Percentiles rank a stretch among this genome's conserved stretches.
Evolutionary conservation across 345 rosid genomes (phyloP).

Genomic region (Angophora floribunda): DNA sequence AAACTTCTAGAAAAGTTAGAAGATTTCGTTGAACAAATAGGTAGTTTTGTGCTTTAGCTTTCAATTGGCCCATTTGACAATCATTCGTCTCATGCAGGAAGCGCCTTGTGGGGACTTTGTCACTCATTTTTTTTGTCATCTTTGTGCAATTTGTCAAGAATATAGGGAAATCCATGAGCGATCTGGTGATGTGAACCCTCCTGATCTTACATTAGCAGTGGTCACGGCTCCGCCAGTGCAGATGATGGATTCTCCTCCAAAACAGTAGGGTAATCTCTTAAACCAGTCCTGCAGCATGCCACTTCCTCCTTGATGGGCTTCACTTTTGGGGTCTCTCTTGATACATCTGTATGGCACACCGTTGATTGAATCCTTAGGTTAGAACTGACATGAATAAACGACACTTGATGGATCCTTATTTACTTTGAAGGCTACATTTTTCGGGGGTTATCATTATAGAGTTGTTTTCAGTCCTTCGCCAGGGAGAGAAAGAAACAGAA

Average conservation of each 20-base stretch:
- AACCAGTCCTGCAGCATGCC: background rate
- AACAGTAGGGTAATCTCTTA: background rate
- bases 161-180: slow-evolving; percentile 72
- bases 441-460: background rate
- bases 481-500: background rate
- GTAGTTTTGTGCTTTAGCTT: background rate
- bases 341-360: background rate
- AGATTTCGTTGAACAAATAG: background rate
- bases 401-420: background rate
- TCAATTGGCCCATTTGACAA: background rate
- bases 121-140: slow-evolving; percentile 81
- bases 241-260: slow-evolving; percentile 40
- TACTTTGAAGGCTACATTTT: background rate
- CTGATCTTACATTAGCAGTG: slow-evolving; percentile 29
- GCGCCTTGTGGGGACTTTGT: slow-evolving; percentile 78
- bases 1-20: background rate
- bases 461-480: background rate
- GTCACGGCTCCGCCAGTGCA: slow-evolving; percentile 52
- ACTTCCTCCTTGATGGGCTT: background rate
- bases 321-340: background rate
- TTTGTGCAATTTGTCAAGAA: slow-evolving; percentile 86
- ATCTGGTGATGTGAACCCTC: slow-evolving; percentile 15
- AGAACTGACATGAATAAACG: background rate
- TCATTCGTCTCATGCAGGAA: slow-evolving; percentile 33
- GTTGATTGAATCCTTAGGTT: background rate